These are phyloP conservation scores for Tulasnella sp. DNA, from an alignment of 768 basidiomycete species.

Conservation along the genomic window DNA sequence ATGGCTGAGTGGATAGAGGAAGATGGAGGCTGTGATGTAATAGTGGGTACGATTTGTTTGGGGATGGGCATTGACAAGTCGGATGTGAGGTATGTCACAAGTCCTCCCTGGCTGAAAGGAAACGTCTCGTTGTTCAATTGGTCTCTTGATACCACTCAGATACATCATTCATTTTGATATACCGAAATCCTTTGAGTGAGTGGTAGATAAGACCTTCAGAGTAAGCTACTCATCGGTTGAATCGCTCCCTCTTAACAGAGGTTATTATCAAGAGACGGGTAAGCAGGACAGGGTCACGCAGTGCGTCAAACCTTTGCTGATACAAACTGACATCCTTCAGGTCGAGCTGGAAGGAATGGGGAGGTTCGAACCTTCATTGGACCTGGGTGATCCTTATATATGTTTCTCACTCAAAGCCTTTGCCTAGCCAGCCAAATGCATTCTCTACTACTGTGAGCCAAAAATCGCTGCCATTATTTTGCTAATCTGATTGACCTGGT, in stretches of 20 bases:
- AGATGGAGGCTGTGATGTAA: conserved; percentile 50
- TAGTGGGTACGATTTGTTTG: conserved; percentile 74
- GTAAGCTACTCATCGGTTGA: background rate
- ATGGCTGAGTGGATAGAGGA: conserved; percentile 49
- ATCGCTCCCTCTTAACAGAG: conserved; percentile 30
- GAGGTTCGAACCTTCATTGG: conserved; percentile 19
- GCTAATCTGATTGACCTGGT: no score
- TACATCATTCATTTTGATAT: conserved; percentile 77
- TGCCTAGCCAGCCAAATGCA: conserved; percentile 61
- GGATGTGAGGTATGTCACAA: conserved; percentile 47
- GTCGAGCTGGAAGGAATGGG: conserved; percentile 68
- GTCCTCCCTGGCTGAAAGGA: background rate
- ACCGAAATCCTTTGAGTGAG: conserved; percentile 73
- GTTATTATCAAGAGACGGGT: conserved; percentile 85
- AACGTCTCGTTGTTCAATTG: background rate
- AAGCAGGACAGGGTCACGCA: conserved; percentile 17
- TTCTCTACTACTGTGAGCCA: conserved; percentile 67
- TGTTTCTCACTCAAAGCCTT: no score
- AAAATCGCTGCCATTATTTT: background rate
- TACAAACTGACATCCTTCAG: conserved; percentile 28
- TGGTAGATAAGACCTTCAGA: conserved; percentile 23
- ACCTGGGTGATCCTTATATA: no score
- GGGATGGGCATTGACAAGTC: conserved; percentile 81
- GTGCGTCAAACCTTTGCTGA: background rate
- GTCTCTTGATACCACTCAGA: conserved; percentile 25